Base-by-base conservation (phyloP, 2,329 filamentous ascomycete species). In the Aspergillus vadensis region DNA sequence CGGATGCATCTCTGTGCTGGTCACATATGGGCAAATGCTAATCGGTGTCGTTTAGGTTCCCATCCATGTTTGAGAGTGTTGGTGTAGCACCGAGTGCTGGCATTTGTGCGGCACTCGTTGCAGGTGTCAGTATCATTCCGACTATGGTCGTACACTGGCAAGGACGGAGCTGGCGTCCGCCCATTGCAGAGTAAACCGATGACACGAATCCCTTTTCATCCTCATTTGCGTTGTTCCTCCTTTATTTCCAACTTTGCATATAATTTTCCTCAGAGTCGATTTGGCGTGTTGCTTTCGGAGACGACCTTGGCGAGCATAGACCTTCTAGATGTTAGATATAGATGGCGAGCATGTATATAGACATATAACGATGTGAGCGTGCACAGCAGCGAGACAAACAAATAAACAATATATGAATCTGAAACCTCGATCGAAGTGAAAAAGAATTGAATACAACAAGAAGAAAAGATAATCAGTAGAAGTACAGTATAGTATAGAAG, bases 41-140 rank as follows among this genome's bases (percentile, higher is more conserved):
- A 71, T 59, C 7, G 25, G 7, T 39, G 19, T 17, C 19, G 41
- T 36, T 30, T 41, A 76, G 74, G 74, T 76, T 76, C 52, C 62
- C 71, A 9, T 57, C 64, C 8, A 76, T 76, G 72, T 76, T 77
- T 39, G 68, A 74, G 15, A 72, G 54, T 47, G 72, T 76, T 27
- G 73, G 73, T 3, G 32, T 75, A 4, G 72, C 71, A 9, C 66
- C 67, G 3, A 73, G 73, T 55, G 60, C 73, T 2, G 74, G 73
- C 23, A 69, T 76, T n/a, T 65, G 63, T 1, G 64, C 65, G 19
- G 74, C 67, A 15, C 60, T 76, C 39, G 64, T 76, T 43, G 65
- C 74, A 25, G 67, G 63, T 9, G 68, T 68, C 52, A 73, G 74
- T 60, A 65, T 75, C 3, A 65, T 75, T 19, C 74, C 73, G 12